Evolutionary conservation across 1,284 basidiomycete genomes (phyloP).

Genomic region (Cystobasidium slooffiae): DNA sequence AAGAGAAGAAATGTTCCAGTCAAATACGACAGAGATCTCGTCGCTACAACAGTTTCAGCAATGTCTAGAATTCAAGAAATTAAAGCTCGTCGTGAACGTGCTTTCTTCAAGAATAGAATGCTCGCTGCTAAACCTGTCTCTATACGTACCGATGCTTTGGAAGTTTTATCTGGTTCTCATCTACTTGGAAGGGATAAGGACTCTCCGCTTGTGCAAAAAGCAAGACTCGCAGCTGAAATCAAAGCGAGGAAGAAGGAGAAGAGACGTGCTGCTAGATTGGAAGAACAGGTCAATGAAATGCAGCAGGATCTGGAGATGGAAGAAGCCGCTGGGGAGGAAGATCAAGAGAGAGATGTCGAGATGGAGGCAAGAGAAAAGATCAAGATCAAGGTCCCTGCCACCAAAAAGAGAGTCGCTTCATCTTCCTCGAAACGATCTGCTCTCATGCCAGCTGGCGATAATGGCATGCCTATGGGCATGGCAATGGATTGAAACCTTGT

Average conservation of each 20-base stretch:
- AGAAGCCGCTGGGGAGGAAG: slow-evolving; percentile 48
- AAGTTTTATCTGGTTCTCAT: slow-evolving; percentile 50
- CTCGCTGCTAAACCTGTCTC: slow-evolving; percentile 49
- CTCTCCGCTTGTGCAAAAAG: slow-evolving; percentile 49
- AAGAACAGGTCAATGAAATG: slow-evolving; percentile 46
- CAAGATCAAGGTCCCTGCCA: slow-evolving; percentile 48
- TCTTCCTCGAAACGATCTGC: slow-evolving; percentile 5
- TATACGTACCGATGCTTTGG: slow-evolving; percentile 50
- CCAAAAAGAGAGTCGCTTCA: slow-evolving; percentile 35
- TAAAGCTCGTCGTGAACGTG: slow-evolving; percentile 84
- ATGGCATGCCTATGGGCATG: slow-evolving; percentile 41
- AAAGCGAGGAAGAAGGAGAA: slow-evolving; percentile 48
- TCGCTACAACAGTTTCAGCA: slow-evolving; percentile 92
- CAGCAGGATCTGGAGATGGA: slow-evolving; percentile 46
- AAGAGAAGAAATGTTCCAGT: slow-evolving; percentile 98
- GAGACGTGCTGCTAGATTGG: slow-evolving; percentile 43
- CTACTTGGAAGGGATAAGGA: slow-evolving; percentile 47
- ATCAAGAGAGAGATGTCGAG: slow-evolving; percentile 45
- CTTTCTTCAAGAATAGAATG: slow-evolving; percentile 88
- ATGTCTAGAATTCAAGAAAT: slow-evolving; percentile 97
- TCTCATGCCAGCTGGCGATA: slow-evolving; percentile 39
- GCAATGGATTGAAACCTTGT: too few relatives aligned
- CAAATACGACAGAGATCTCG: slow-evolving; percentile 92
- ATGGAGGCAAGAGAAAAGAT: slow-evolving; percentile 47
- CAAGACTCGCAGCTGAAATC: slow-evolving; percentile 49